These are phyloP conservation scores for Fraxinus latifolia DNA, from an alignment of 305 asterid genomes.

Conservation along the genomic window DNA sequence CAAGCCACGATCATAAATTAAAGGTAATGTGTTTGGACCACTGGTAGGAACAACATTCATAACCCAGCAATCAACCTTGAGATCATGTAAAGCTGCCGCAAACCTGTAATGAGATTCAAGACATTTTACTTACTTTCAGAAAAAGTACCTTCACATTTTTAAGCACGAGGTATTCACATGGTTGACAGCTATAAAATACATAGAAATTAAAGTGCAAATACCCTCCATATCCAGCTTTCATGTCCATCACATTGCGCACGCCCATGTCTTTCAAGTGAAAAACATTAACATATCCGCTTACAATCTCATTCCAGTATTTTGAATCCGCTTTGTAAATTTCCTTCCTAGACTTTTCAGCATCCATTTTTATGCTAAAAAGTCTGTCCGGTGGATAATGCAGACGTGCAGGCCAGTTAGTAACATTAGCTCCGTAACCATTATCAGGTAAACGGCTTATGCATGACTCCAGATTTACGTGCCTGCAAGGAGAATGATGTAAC, in stretches of 20 bases:
- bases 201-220: slow-evolving; percentile 14
- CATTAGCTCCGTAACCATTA: slow-evolving; percentile 53
- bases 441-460: slow-evolving; percentile 58
- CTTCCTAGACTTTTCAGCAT: slow-evolving; percentile 51
- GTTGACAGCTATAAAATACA: neutral
- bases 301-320: slow-evolving; percentile 44
- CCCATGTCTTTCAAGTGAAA: slow-evolving; percentile 37
- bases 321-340: slow-evolving; percentile 65
- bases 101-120: slow-evolving; percentile 27
- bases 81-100: slow-evolving; percentile 64
- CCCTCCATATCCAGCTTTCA: slow-evolving; percentile 80
- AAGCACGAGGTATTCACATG: slow-evolving; percentile 3
- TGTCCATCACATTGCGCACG: slow-evolving; percentile 62
- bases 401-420: slow-evolving; percentile 59
- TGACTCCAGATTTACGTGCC: slow-evolving; percentile 38
- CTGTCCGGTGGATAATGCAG: slow-evolving; percentile 59
- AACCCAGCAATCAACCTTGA: slow-evolving; percentile 53
- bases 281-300: slow-evolving; percentile 44
- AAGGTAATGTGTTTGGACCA: slow-evolving; percentile 55
- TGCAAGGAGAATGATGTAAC: slow-evolving; percentile 17
- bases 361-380: slow-evolving; percentile 62
- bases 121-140: neutral
- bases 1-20: slow-evolving; percentile 62
- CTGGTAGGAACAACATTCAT: slow-evolving; percentile 65
- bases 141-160: neutral